phyloP scores from a whole-genome alignment of 148 eudicot genomes.

The Spergularia marina region DNA sequence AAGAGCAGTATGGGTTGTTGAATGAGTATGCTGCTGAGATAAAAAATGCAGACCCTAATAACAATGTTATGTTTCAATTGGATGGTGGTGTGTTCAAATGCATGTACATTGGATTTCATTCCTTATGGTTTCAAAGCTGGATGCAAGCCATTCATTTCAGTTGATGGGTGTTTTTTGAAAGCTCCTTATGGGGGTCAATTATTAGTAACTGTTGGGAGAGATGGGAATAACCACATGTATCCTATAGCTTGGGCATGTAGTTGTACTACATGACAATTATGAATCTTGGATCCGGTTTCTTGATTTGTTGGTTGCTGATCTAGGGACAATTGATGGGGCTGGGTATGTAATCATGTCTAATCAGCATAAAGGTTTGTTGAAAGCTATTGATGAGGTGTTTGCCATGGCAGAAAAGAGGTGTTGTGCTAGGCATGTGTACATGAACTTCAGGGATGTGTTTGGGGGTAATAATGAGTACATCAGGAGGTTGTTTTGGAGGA shows the following conservation, averaged over 20 bases:
- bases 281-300: conserved; percentile 3
- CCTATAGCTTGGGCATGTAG: neutral
- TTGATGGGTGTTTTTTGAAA: no score
- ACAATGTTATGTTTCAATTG: neutral
- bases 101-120: neutral
- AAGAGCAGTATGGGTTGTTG: neutral
- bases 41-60: neutral
- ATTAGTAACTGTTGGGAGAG: no score
- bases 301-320: neutral
- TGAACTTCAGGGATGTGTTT: neutral
- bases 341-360: neutral
- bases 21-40: neutral
- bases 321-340: neutral
- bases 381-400: neutral
- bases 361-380: neutral
- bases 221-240: no score
- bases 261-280: neutral
- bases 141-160: neutral
- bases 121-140: neutral
- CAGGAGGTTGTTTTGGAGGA: neutral
- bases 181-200: no score
- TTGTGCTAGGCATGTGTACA: neutral
- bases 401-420: neutral
- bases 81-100: neutral
- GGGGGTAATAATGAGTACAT: neutral